phyloP scores from a whole-genome alignment of 83 land plant genomes.

The Picea engelmannii region DNA sequence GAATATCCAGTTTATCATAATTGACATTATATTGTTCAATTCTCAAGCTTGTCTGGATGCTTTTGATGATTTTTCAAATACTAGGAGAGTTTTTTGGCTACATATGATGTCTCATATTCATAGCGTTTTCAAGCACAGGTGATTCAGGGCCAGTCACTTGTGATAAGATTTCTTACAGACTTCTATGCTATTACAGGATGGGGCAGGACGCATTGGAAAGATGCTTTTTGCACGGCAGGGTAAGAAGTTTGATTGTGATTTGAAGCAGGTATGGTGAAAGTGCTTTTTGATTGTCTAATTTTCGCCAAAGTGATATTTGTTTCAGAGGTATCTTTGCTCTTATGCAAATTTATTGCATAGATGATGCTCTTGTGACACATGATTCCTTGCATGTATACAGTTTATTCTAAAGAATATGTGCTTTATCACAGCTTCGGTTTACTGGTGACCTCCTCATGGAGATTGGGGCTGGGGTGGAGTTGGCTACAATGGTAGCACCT shows the following conservation, averaged over 20 bases:
- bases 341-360: background rate
- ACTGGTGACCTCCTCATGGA: constrained; percentile 95
- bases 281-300: background rate
- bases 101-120: background rate
- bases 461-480: constrained; percentile 93
- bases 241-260: constrained; percentile 93
- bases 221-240: constrained; percentile 98
- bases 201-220: constrained; percentile 98
- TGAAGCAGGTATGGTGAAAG: constrained; percentile 72
- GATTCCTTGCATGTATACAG: background rate
- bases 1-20: background rate
- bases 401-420: constrained; percentile 1
- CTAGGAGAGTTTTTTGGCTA: background rate
- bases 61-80: background rate
- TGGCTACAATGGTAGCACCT: constrained; percentile 90
- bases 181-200: constrained; percentile 60
- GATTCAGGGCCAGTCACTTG: background rate
- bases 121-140: background rate
- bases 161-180: constrained; percentile 9
- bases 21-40: background rate
- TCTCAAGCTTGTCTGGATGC: background rate
- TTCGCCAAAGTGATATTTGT: background rate
- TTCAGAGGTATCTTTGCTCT: background rate
- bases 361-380: background rate
- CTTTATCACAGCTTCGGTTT: constrained; percentile 72